These are phyloP conservation scores for Guyanaporus albipodus DNA, from an alignment of 768 basidiomycete genomes.

Conservation along the genomic window DNA sequence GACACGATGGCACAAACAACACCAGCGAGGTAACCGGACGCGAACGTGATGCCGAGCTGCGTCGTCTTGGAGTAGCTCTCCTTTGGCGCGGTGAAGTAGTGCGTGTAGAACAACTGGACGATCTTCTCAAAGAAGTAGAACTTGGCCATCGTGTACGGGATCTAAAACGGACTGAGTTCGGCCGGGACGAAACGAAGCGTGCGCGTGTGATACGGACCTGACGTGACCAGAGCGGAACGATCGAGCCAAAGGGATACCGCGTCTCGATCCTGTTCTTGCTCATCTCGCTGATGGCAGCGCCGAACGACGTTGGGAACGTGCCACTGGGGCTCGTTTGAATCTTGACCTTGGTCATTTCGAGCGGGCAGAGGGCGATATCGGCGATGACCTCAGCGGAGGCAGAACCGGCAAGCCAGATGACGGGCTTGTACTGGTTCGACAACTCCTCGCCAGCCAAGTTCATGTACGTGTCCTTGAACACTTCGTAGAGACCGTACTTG, in stretches of 20 bases:
- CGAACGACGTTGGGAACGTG: slow-evolving; percentile 75
- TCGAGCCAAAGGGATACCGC: slow-evolving; percentile 80
- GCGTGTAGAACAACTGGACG: slow-evolving; percentile 82
- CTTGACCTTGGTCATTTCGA: slow-evolving; percentile 93
- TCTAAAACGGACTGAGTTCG: slow-evolving; percentile 40
- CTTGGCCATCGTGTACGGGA: slow-evolving; percentile 99
- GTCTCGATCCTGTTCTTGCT: slow-evolving; percentile 60
- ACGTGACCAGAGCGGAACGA: slow-evolving; percentile 85
- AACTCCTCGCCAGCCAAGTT: slow-evolving; percentile 85
- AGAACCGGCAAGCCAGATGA: slow-evolving; percentile 92
- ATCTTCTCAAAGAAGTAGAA: slow-evolving; percentile 95
- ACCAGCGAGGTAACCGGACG: slow-evolving; percentile 92
- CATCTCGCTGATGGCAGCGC: slow-evolving; percentile 71
- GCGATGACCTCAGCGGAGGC: slow-evolving; percentile 95
- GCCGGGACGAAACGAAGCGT: not conserved
- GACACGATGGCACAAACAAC: slow-evolving; percentile 95
- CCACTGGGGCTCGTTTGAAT: slow-evolving; percentile 75
- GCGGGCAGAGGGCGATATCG: slow-evolving; percentile 91
- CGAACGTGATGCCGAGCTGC: slow-evolving; percentile 86
- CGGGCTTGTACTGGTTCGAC: slow-evolving; percentile 75
- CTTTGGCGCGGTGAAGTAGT: slow-evolving; percentile 79
- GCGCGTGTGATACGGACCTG: slow-evolving; percentile 42
- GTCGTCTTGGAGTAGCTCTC: slow-evolving; percentile 74
- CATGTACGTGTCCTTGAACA: slow-evolving; percentile 93
- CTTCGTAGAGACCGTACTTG: slow-evolving; percentile 97